Evolutionary conservation across 768 basidiomycete species (phyloP).

Genomic region (Tricholoma sp.): DNA sequence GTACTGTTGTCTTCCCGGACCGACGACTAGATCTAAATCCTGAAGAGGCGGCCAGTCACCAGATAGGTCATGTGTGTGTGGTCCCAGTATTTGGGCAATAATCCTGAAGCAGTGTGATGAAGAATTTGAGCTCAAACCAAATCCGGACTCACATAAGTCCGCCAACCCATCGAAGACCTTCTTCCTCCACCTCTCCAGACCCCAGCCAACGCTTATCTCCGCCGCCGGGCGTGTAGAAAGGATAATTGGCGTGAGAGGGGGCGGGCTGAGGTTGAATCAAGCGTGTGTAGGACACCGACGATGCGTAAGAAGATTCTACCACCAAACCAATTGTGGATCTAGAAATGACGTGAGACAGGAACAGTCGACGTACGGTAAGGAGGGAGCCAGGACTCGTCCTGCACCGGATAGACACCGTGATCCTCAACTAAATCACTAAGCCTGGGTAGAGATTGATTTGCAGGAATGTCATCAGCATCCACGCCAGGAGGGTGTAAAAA

Average conservation of each 20-base stretch:
- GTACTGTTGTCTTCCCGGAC: conserved; percentile 51
- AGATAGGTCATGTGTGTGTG: conserved; percentile 32
- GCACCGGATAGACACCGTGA: conserved; percentile 41
- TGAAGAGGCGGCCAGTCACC: conserved; percentile 33
- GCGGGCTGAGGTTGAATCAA: conserved; percentile 57
- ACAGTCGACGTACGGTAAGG: conserved; percentile 23
- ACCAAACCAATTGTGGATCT: conserved; percentile 12
- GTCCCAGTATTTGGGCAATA: conserved; percentile 51
- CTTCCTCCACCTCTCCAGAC: conserved; percentile 46
- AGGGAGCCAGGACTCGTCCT: conserved; percentile 19
- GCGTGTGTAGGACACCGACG: conserved; percentile 32
- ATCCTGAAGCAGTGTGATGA: conserved; percentile 37
- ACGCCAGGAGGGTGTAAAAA: conserved; percentile 71
- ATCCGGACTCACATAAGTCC: conserved; percentile 44
- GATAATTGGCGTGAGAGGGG: conserved; percentile 55
- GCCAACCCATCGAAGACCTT: conserved; percentile 70
- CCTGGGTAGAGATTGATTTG: conserved; percentile 8
- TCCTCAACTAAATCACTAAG: conserved; percentile 26
- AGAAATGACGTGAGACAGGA: not conserved
- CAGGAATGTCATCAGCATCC: conserved; percentile 16
- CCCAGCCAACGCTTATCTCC: conserved; percentile 61
- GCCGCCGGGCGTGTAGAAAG: conserved; percentile 68
- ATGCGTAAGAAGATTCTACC: conserved; percentile 25
- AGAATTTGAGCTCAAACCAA: not conserved
- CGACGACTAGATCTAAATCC: conserved; percentile 44